Evolutionary conservation across 176 grass and related monocot species (phyloP).

Genomic region (Poa annua): DNA sequence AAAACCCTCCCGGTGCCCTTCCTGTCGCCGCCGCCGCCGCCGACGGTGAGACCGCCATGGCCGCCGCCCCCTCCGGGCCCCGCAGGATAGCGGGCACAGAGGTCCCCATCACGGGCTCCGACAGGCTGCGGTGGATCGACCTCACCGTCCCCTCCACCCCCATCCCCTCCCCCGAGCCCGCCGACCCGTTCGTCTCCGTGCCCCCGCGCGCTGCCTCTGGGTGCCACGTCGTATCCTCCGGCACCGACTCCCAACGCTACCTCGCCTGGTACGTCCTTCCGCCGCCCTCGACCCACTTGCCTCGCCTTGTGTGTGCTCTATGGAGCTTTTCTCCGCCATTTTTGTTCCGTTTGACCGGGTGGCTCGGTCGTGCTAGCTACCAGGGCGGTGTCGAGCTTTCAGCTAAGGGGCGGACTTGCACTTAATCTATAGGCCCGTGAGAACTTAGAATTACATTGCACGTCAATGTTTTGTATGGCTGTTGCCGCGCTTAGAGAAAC

Average conservation of each 20-base stretch:
- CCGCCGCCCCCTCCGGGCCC: constrained; percentile 34
- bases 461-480: not conserved
- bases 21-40: constrained; percentile 16
- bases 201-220: constrained; percentile 59
- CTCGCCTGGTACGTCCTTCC: constrained; percentile 67
- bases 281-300: not conserved
- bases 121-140: constrained; percentile 79
- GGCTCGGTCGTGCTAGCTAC: not conserved
- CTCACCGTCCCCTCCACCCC: constrained; percentile 67
- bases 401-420: not conserved
- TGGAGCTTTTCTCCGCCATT: not conserved
- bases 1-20: constrained; percentile 45
- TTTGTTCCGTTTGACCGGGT: not conserved
- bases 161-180: constrained; percentile 31
- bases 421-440: not conserved
- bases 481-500: constrained; percentile 14
- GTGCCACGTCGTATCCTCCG: constrained; percentile 51
- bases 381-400: not conserved
- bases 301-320: constrained; percentile 6
- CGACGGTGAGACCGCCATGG: constrained; percentile 41
- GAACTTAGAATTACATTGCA: constrained; percentile 17
- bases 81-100: constrained; percentile 64
- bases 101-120: constrained; percentile 71
- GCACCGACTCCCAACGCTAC: constrained; percentile 52
- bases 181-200: constrained; percentile 48